Base-by-base conservation (phyloP, 164 flowering plant genomes). In the Umbilicus rupestris region DNA sequence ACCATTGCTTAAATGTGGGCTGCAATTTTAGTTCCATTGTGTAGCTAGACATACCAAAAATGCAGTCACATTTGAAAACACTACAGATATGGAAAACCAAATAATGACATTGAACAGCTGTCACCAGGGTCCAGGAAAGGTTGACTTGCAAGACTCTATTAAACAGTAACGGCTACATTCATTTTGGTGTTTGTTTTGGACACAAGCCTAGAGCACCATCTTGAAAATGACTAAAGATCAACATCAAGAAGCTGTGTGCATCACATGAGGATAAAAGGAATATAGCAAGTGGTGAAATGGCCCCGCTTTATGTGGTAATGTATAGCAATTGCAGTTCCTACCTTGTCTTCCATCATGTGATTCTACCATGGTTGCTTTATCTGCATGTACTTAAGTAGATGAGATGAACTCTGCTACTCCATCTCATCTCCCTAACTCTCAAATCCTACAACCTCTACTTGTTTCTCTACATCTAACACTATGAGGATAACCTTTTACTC, bases 381-480 rank as follows among this genome's bases (percentile, higher is more conserved):
- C n/a, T 55, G 33, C 60, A 55, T 55, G 60, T 55, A 55, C 60
- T 55, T 55, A 55, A 55, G 22, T 47, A 55, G 60, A 55, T 26
- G 60, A 28, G 29, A 30, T 26, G 12, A 30, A 55, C 33, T 55
- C 60, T 55, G 19, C 31, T 28, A 33, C 33, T 55, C 8, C 60
- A 55, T 28, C 60, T 55, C 58, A 24, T 52, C 58, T 52, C 30
- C 30, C 58, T 9, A 52, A 52, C 58, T 52, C 30, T 52, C 19
- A 55, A 28, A 1, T 50, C 22, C 57, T 50, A 50, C 6, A 50
- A 50, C 60, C 60, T 26, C 19, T 28, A 6, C 24, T 26, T 22
- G 58, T 15, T 12, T 33, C 17, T 55, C 33, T 12, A 55, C 60
- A 55, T 28, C 33, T 4, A 55, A 7, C 28, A 28, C 60, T 28